A percentile compares a stretch with the other conserved stretches of the same genome.
These are phyloP conservation scores for Globisporangium echinulatum DNA, from an alignment of 352 stramenopile species.

Conservation along the genomic window DNA sequence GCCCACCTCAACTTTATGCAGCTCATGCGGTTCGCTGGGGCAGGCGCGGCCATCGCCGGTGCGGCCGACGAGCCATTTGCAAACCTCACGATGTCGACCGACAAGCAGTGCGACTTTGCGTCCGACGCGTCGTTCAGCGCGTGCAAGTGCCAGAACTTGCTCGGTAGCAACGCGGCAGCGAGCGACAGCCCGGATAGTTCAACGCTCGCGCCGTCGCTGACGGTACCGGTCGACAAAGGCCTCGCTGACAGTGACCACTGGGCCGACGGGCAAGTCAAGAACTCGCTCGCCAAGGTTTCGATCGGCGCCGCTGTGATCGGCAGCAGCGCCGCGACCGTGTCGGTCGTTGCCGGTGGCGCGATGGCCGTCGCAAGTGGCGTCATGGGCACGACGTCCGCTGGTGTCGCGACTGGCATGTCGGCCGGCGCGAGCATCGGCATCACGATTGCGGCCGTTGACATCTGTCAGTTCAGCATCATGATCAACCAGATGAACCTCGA, in stretches of 20 bases:
- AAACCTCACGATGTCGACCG: slow-evolving; percentile 47
- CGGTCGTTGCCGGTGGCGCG: slow-evolving; percentile 45
- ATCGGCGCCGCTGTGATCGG: slow-evolving; percentile 50
- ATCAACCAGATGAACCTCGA: slow-evolving; percentile 83
- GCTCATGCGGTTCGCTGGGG: slow-evolving; percentile 40
- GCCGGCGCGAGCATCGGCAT: slow-evolving; percentile 58
- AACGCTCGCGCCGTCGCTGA: slow-evolving; percentile 16
- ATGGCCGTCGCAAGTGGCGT: slow-evolving; percentile 60
- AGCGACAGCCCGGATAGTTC: slow-evolving; percentile 11
- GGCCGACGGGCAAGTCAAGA: slow-evolving; percentile 49
- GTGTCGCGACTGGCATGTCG: slow-evolving; percentile 50
- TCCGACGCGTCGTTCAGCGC: slow-evolving; percentile 44
- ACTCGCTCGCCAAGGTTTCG: slow-evolving; percentile 58
- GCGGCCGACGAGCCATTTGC: slow-evolving; percentile 35
- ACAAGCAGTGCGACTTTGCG: slow-evolving; percentile 50
- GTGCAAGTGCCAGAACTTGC: slow-evolving; percentile 56
- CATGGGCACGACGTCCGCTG: slow-evolving; percentile 44
- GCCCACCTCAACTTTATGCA: slow-evolving; percentile 57
- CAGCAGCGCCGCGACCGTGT: slow-evolving; percentile 50
- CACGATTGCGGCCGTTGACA: slow-evolving; percentile 60
- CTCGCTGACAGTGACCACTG: slow-evolving; percentile 61
- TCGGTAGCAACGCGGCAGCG: slow-evolving; percentile 14
- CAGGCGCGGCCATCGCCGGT: slow-evolving; percentile 20
- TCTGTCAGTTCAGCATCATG: slow-evolving; percentile 82
- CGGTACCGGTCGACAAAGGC: slow-evolving; percentile 49